phyloP scores from a whole-genome alignment of 2,329 filamentous ascomycete species.

The Talaromyces sp. region DNA sequence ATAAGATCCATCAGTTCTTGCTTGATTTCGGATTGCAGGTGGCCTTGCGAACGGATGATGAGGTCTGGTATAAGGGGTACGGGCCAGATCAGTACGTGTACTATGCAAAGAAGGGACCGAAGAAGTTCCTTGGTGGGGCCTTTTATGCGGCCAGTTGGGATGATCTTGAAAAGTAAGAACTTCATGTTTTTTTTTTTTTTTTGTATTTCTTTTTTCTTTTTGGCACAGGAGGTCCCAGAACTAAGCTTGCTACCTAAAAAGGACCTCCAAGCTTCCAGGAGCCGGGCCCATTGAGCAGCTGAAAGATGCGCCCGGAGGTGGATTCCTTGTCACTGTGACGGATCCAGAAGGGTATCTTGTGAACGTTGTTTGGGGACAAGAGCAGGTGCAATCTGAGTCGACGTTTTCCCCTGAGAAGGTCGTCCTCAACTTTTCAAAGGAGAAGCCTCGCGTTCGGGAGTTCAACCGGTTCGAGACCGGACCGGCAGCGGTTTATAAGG shows the following conservation, averaged over 20 bases:
- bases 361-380: slow-evolving; percentile 32
- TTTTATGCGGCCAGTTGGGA: slow-evolving; percentile 37
- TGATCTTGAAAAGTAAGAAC: slow-evolving; percentile 36
- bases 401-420: slow-evolving; percentile 16
- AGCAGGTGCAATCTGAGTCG: slow-evolving; percentile 18
- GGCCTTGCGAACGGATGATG: slow-evolving; percentile 25
- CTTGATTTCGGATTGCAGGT: slow-evolving; percentile 28
- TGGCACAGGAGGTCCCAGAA: too few relatives aligned
- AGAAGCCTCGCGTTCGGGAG: slow-evolving; percentile 22
- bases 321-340: slow-evolving; percentile 28
- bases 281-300: neutral
- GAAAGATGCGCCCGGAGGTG: slow-evolving; percentile 33
- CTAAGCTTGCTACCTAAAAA: neutral
- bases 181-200: too few relatives aligned
- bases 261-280: neutral
- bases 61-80: slow-evolving; percentile 17
- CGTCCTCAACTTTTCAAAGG: slow-evolving; percentile 19
- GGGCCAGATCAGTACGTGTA: slow-evolving; percentile 17
- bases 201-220: too few relatives aligned
- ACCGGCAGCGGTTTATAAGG: slow-evolving; percentile 27
- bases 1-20: slow-evolving; percentile 34
- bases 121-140: slow-evolving; percentile 37
- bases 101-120: slow-evolving; percentile 27
- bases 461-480: slow-evolving; percentile 25
- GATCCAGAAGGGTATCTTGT: slow-evolving; percentile 38